A percentile compares a stretch with the other conserved stretches of the same genome.
Conservation (phyloP, 1,139 yeast species). For the Geotrichum histeridarum region DNA sequence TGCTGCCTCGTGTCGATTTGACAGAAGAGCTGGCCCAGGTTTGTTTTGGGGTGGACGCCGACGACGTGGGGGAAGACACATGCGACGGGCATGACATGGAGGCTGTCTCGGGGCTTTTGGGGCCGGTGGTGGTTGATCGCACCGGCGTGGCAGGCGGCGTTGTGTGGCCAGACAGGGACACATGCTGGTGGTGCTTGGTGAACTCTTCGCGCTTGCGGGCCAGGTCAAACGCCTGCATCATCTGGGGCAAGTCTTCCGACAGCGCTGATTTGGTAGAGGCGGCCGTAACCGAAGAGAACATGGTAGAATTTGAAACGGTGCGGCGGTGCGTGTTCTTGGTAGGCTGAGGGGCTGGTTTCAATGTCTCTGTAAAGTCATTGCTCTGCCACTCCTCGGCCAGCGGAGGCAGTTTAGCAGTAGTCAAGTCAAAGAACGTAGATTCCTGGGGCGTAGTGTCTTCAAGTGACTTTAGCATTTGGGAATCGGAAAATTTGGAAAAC, state of each 20-base stretch:
- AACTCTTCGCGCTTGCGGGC: constrained; percentile 25
- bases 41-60: constrained; percentile 8
- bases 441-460: constrained; percentile 6
- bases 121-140: not conserved
- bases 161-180: not conserved
- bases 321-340: constrained; percentile 3
- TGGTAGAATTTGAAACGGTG: constrained; percentile 19
- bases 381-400: constrained; percentile 16
- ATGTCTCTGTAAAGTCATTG: constrained; percentile 2
- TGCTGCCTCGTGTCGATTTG: not conserved
- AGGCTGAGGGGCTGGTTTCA: not conserved
- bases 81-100: constrained; percentile 3
- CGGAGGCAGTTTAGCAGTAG: constrained; percentile 10
- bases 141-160: constrained; percentile 20
- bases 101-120: constrained; percentile 2
- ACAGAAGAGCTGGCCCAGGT: constrained; percentile 11
- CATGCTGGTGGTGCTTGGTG: constrained; percentile 9
- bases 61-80: constrained; percentile 2
- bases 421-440: constrained; percentile 4
- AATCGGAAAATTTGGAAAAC: constrained; percentile 32
- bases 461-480: constrained; percentile 17
- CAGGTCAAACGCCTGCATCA: constrained; percentile 31
- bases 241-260: constrained; percentile 30
- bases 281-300: constrained; percentile 21
- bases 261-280: constrained; percentile 25